phyloP scores from a whole-genome alignment of 1,284 basidiomycete species.

The Apiotrichum domesticum region DNA sequence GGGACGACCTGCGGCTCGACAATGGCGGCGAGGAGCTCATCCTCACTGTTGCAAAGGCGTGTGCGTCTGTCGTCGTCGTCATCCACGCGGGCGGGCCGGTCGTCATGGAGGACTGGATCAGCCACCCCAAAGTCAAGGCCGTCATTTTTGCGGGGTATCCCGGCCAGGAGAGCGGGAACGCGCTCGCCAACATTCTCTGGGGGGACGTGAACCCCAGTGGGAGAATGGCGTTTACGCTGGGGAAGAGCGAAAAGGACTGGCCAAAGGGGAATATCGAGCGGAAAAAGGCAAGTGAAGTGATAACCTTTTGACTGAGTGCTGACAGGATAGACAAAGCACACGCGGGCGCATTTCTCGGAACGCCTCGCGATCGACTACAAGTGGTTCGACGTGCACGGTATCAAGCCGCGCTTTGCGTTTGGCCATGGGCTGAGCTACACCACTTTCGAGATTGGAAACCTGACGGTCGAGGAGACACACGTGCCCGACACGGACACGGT shows the following conservation, averaged over 20 bases:
- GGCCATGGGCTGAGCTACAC: conserved; percentile 51
- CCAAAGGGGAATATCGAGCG: conserved; percentile 42
- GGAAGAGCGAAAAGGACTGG: conserved; percentile 45
- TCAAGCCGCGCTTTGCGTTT: conserved; percentile 49
- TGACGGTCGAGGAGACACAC: conserved; percentile 26
- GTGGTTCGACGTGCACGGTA: conserved; percentile 48
- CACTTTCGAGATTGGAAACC: conserved; percentile 40
- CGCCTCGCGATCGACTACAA: conserved; percentile 49
- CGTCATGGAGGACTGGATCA: conserved; percentile 42
- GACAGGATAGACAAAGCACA: conserved; percentile 16
- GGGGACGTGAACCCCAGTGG: conserved; percentile 74
- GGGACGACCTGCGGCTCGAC: conserved; percentile 41
- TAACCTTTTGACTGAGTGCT: no score
- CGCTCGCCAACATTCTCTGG: conserved; percentile 70
- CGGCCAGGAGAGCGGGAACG: conserved; percentile 55
- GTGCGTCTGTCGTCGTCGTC: conserved; percentile 67
- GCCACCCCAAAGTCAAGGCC: conserved; percentile 54
- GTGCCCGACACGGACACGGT: conserved; percentile 31
- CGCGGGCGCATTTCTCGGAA: conserved; percentile 40
- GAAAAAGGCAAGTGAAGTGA: conserved; percentile 23
- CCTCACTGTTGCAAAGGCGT: conserved; percentile 57
- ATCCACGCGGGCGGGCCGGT: conserved; percentile 57
- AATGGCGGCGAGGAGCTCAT: conserved; percentile 59
- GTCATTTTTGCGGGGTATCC: conserved; percentile 76
- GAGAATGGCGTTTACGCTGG: conserved; percentile 51